phyloP scores from a whole-genome alignment of 208 protist species.

The Crithidia mellificae region DNA sequence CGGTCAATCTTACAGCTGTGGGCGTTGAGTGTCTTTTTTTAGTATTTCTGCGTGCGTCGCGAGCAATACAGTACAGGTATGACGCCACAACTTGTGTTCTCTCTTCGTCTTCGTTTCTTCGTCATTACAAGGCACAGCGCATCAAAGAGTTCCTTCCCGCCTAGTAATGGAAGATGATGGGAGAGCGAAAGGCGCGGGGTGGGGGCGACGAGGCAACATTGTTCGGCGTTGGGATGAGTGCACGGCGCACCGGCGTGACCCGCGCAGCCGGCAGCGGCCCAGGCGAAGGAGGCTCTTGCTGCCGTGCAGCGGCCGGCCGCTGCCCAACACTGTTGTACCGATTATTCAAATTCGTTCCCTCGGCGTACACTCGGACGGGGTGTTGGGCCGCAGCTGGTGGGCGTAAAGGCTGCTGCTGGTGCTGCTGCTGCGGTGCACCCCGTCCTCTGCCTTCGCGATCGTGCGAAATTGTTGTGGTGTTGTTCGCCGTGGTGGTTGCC shows the following conservation, averaged over 20 bases:
- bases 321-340: background rate
- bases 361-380: constrained; percentile 7
- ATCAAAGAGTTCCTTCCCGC: background rate
- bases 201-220: background rate
- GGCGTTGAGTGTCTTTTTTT: no score
- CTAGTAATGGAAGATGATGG: constrained; percentile 20
- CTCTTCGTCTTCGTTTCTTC: background rate
- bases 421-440: background rate
- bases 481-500: background rate
- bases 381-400: background rate
- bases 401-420: background rate
- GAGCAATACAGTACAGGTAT: no score
- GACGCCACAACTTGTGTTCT: no score
- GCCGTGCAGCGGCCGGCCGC: background rate
- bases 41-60: no score
- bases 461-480: background rate
- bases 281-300: background rate
- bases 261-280: constrained; percentile 1
- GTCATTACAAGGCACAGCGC: background rate
- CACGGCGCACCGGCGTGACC: background rate
- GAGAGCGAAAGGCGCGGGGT: constrained; percentile 8
- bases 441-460: background rate
- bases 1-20: no score
- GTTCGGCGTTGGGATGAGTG: background rate
- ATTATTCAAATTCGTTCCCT: background rate